phyloP scores from a whole-genome alignment of 2,329 filamentous ascomycete genomes.

The Dactylella cylindrospora region DNA sequence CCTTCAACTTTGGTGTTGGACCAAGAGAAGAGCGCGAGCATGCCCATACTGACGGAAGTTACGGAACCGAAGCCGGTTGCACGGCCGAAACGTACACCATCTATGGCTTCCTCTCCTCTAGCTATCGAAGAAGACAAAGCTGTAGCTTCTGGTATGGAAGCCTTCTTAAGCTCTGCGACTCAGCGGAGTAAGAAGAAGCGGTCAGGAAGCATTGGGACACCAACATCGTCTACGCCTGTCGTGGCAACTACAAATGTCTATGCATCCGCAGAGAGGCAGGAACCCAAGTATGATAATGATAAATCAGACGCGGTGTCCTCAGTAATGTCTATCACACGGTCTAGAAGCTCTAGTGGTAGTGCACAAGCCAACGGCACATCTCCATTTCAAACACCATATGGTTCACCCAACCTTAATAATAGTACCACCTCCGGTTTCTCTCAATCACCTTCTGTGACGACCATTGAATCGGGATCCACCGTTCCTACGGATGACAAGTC shows the following conservation, averaged over 20 bases:
- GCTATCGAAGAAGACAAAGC: slow-evolving; percentile 33
- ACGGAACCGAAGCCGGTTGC: slow-evolving; percentile 44
- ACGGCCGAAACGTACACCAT: slow-evolving; percentile 17
- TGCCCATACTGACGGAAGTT: slow-evolving; percentile 51
- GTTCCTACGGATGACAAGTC: slow-evolving; percentile 24
- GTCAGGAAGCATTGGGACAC: slow-evolving; percentile 19
- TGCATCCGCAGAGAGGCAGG: slow-evolving; percentile 35
- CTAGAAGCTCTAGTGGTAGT: slow-evolving; percentile 32
- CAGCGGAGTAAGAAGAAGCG: slow-evolving; percentile 29
- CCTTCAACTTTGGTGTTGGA: slow-evolving; percentile 23
- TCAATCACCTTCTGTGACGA: slow-evolving; percentile 23
- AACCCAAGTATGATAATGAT: slow-evolving; percentile 38
- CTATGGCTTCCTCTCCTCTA: slow-evolving; percentile 10
- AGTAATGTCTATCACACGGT: slow-evolving; percentile 35
- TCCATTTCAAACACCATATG: slow-evolving; percentile 29
- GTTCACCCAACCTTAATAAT: slow-evolving; percentile 5
- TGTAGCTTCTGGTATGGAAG: slow-evolving; percentile 27
- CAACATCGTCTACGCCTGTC: slow-evolving; percentile 17
- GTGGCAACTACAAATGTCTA: slow-evolving; percentile 32
- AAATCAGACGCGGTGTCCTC: slow-evolving; percentile 34
- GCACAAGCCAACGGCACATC: slow-evolving; percentile 8
- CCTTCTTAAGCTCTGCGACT: slow-evolving; percentile 34
- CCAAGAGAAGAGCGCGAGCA: slow-evolving; percentile 51
- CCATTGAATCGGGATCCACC: slow-evolving; percentile 18
- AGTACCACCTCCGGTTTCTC: slow-evolving; percentile 13